These are phyloP conservation scores for Trypanosoma mega DNA, from an alignment of 208 protist species.

Conservation along the genomic window DNA sequence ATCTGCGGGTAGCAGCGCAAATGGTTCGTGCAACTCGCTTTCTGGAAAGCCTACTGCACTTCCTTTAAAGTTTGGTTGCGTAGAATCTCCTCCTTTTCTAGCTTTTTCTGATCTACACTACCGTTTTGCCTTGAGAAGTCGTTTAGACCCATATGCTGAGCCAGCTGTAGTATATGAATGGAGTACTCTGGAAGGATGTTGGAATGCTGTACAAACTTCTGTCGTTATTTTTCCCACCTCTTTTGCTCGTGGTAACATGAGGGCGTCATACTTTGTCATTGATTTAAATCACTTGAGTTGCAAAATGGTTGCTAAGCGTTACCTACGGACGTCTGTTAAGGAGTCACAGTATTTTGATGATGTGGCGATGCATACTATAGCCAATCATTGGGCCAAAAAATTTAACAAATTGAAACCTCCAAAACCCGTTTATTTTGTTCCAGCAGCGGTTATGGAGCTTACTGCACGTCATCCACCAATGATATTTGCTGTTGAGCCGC, in stretches of 20 bases:
- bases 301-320: constrained; percentile 72
- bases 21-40: neutral
- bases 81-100: constrained; percentile 31
- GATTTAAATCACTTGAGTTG: constrained; percentile 71
- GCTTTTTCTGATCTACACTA: constrained; percentile 51
- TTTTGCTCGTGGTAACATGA: constrained; percentile 80
- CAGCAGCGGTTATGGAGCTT: constrained; percentile 70
- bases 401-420: constrained; percentile 64
- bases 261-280: constrained; percentile 81
- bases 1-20: constrained; percentile 7
- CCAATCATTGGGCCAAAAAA: constrained; percentile 70
- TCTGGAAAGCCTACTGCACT: constrained; percentile 12
- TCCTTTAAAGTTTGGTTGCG: constrained; percentile 50
- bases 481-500: constrained; percentile 72
- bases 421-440: constrained; percentile 75
- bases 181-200: constrained; percentile 54
- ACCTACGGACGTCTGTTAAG: constrained; percentile 50
- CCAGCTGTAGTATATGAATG: constrained; percentile 72
- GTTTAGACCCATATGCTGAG: constrained; percentile 47
- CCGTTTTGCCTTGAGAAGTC: constrained; percentile 34
- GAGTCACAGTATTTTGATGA: constrained; percentile 85
- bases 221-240: constrained; percentile 63
- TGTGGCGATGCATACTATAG: constrained; percentile 81
- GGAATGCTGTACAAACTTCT: constrained; percentile 54
- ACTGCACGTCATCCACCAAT: constrained; percentile 55